Percentiles rank a stretch among this genome's conserved stretches.
These are phyloP conservation scores for Apiospora aurea DNA, from an alignment of 2,329 filamentous ascomycete species.

Conservation along the genomic window DNA sequence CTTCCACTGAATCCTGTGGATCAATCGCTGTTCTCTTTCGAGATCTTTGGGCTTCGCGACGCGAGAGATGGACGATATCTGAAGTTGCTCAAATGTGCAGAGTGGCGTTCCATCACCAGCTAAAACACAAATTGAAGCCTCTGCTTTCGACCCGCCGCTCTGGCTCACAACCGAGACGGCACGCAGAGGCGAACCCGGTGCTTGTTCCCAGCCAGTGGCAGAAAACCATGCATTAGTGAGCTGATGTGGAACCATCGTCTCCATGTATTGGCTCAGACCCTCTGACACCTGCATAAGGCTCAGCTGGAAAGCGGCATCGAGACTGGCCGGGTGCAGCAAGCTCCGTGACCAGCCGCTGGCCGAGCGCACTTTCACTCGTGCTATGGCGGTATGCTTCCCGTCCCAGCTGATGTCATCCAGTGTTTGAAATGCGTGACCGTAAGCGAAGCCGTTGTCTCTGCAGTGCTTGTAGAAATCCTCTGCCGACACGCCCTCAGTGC, in stretches of 20 bases:
- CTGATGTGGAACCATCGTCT: slow-evolving; percentile 41
- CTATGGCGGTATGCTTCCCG: slow-evolving; percentile 33
- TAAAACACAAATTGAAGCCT: slow-evolving; percentile 40
- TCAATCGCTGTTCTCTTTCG: slow-evolving; percentile 36
- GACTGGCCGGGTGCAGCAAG: slow-evolving; percentile 46
- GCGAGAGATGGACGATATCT: slow-evolving; percentile 38
- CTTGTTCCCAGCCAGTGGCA: slow-evolving; percentile 26
- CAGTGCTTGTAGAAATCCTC: slow-evolving; percentile 40
- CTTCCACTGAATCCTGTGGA: slow-evolving; percentile 47
- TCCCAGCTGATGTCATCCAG: slow-evolving; percentile 42
- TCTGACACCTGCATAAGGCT: slow-evolving; percentile 36
- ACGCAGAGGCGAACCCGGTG: slow-evolving; percentile 38
- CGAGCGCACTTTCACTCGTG: slow-evolving; percentile 30
- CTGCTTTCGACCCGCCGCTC: no score
- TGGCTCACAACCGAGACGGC: slow-evolving; percentile 24
- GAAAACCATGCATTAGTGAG: slow-evolving; percentile 44
- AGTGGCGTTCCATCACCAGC: slow-evolving; percentile 41
- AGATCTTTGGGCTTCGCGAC: slow-evolving; percentile 27
- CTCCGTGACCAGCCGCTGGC: slow-evolving; percentile 2
- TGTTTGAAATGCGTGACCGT: slow-evolving; percentile 42
- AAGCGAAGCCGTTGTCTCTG: slow-evolving; percentile 39
- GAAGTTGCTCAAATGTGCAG: slow-evolving; percentile 37
- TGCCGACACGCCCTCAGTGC: slow-evolving; percentile 36
- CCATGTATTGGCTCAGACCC: slow-evolving; percentile 30
- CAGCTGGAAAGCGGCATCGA: slow-evolving; percentile 46